These are phyloP conservation scores for Sabuloglossum arenarium DNA, from an alignment of 495 filamentous ascomycete species.

Conservation along the genomic window DNA sequence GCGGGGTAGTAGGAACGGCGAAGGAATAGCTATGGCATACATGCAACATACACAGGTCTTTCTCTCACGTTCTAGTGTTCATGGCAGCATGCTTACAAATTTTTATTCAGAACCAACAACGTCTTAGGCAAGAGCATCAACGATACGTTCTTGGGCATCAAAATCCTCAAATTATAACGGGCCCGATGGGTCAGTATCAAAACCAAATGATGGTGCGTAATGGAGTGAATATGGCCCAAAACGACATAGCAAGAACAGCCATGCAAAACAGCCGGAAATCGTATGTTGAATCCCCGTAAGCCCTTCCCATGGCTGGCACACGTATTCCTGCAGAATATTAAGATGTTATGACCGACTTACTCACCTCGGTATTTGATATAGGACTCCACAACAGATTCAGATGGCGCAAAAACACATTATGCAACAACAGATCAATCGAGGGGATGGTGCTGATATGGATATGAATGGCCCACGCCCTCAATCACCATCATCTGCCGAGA, in stretches of 20 bases:
- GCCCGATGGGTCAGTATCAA: slow-evolving; percentile 27
- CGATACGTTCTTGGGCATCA: slow-evolving; percentile 49
- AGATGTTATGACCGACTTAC: slow-evolving; percentile 1
- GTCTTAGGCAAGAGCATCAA: slow-evolving; percentile 42
- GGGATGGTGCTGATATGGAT: slow-evolving; percentile 65
- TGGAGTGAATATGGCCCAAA: slow-evolving; percentile 27
- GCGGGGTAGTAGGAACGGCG: slow-evolving; percentile 22
- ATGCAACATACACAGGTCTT: slow-evolving; percentile 65
- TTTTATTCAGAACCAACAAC: slow-evolving; percentile 34
- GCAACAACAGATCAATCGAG: slow-evolving; percentile 53
- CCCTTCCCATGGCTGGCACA: background rate
- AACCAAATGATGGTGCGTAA: slow-evolving; percentile 33
- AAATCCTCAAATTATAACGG: slow-evolving; percentile 31
- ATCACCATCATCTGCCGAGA: slow-evolving; percentile 65
- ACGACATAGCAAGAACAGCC: slow-evolving; percentile 45
- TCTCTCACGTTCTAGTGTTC: slow-evolving; percentile 1
- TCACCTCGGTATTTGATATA: slow-evolving; percentile 15
- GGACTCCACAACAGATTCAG: slow-evolving; percentile 45
- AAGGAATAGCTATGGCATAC: slow-evolving; percentile 37
- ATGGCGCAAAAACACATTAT: slow-evolving; percentile 38
- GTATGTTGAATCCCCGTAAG: slow-evolving; percentile 22
- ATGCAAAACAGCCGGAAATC: slow-evolving; percentile 58
- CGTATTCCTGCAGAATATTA: background rate
- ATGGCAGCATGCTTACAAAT: background rate
- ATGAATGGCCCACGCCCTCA: slow-evolving; percentile 61